Evolutionary conservation across 1,284 basidiomycete genomes (phyloP).

Genomic region (Microbotryum silenes-acaulis): DNA sequence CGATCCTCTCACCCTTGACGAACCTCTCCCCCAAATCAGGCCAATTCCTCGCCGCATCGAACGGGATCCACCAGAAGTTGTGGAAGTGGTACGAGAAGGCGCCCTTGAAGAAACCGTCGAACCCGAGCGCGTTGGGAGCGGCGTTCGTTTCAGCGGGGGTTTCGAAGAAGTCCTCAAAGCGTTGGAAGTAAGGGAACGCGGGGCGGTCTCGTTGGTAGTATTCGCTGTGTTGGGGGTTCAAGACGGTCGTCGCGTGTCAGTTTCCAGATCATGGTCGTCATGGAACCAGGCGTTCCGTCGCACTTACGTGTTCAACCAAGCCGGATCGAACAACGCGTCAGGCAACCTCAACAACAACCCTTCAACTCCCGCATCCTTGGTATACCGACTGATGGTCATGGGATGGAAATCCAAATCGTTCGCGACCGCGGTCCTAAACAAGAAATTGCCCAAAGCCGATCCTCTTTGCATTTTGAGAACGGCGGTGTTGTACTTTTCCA

Average conservation of each 20-base stretch:
- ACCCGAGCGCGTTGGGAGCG: conserved; percentile 65
- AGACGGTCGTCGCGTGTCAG: not conserved
- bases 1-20: conserved; percentile 44
- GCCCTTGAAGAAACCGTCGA: conserved; percentile 75
- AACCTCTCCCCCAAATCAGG: conserved; percentile 81
- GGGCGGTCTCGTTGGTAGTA: conserved; percentile 71
- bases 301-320: conserved; percentile 62
- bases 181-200: conserved; percentile 72
- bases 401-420: conserved; percentile 81
- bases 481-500: conserved; percentile 77
- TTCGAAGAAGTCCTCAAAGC: conserved; percentile 59
- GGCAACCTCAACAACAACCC: conserved; percentile 65
- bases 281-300: too few relatives aligned
- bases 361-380: conserved; percentile 67
- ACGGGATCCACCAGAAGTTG: conserved; percentile 76
- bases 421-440: conserved; percentile 75
- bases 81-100: conserved; percentile 81
- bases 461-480: conserved; percentile 74
- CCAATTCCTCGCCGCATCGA: conserved; percentile 78
- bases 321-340: conserved; percentile 77
- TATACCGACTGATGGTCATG: conserved; percentile 70
- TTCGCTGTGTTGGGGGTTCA: conserved; percentile 44
- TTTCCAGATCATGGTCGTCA: not conserved
- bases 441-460: conserved; percentile 68
- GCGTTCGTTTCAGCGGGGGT: conserved; percentile 60